Evolutionary conservation across 352 stramenopile species (phyloP).

Genomic region (Phytopythium kandeliae): DNA sequence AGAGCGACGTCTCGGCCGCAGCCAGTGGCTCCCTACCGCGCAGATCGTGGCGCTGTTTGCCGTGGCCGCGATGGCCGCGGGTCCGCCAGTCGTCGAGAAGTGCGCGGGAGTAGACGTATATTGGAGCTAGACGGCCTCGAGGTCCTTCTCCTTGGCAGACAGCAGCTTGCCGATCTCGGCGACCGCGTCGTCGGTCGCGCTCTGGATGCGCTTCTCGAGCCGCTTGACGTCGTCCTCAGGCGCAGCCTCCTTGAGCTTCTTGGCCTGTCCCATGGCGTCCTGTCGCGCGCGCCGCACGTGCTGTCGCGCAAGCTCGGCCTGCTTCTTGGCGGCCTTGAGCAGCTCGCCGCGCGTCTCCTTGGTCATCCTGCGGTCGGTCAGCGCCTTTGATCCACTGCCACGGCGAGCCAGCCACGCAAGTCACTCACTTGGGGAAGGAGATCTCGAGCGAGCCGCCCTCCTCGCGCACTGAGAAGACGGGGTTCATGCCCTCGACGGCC

Average conservation of each 20-base stretch:
- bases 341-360: slow-evolving; percentile 79
- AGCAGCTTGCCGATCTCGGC: slow-evolving; percentile 70
- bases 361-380: slow-evolving; percentile 57
- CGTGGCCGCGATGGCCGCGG: no score
- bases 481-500: slow-evolving; percentile 70
- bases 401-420: neutral
- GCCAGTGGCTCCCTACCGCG: no score
- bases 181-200: slow-evolving; percentile 67
- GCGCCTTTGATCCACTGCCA: no score
- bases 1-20: neutral
- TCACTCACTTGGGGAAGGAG: slow-evolving; percentile 73
- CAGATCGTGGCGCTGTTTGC: no score
- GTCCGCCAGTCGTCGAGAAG: no score
- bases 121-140: slow-evolving; percentile 36
- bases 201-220: slow-evolving; percentile 76
- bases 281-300: slow-evolving; percentile 81
- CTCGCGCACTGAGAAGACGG: slow-evolving; percentile 67
- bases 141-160: slow-evolving; percentile 73
- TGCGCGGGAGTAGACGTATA: no score
- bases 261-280: slow-evolving; percentile 76
- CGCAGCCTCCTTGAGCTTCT: slow-evolving; percentile 78
- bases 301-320: slow-evolving; percentile 74
- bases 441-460: slow-evolving; percentile 63
- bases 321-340: slow-evolving; percentile 76
- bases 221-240: slow-evolving; percentile 76